phyloP scores from a whole-genome alignment of 495 filamentous ascomycete genomes.

The Hamigera avellanea region DNA sequence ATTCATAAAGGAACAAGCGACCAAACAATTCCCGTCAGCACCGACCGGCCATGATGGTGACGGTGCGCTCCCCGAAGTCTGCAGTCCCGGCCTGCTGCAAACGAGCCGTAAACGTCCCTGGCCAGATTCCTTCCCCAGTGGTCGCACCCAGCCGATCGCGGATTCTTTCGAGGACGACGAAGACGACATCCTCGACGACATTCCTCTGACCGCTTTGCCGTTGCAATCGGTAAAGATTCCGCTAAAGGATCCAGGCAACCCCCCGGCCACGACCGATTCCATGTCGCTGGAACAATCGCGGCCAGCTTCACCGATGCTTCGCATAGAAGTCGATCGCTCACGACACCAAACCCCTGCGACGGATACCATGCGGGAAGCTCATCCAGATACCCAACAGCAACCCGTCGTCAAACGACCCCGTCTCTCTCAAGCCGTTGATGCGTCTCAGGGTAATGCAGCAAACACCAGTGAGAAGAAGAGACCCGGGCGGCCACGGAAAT shows the following conservation, averaged over 20 bases:
- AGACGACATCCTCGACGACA: constrained; percentile 18
- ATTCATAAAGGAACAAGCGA: constrained; percentile 21
- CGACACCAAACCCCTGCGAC: constrained; percentile 5
- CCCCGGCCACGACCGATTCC: not conserved
- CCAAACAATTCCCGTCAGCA: constrained; percentile 4
- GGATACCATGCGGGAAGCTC: no score
- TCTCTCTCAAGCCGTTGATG: constrained; percentile 8
- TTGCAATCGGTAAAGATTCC: constrained; percentile 16
- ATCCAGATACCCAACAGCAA: constrained; percentile 4
- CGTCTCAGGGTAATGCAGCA: not conserved
- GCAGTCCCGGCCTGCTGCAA: constrained; percentile 28
- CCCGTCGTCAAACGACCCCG: constrained; percentile 22
- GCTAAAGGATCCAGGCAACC: constrained; percentile 10
- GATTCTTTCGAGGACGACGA: constrained; percentile 29
- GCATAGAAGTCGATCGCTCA: constrained; percentile 9
- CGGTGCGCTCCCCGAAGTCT: constrained; percentile 19
- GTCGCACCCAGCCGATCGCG: constrained; percentile 16
- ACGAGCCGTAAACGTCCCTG: constrained; percentile 24
- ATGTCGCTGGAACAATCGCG: constrained; percentile 3
- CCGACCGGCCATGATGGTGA: constrained; percentile 3
- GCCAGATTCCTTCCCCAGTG: constrained; percentile 19
- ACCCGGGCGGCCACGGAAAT: constrained; percentile 23
- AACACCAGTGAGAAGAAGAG: constrained; percentile 8
- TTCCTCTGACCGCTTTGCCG: constrained; percentile 10
- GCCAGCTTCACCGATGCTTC: constrained; percentile 6